phyloP scores from a whole-genome alignment of 345 rosid species.

The Isatis tinctoria region DNA sequence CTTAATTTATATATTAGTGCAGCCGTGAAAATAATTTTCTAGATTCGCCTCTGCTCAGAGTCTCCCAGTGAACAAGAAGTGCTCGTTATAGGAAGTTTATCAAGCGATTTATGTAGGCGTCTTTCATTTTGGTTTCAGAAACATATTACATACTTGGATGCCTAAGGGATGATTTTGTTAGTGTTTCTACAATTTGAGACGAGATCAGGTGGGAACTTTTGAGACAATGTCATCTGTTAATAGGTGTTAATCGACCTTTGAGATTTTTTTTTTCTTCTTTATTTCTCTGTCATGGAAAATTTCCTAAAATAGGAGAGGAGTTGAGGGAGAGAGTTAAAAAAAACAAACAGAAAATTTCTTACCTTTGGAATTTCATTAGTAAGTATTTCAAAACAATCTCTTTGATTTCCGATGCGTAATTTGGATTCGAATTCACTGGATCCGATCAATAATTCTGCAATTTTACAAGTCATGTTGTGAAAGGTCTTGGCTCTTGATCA shows the following conservation, averaged over 20 bases:
- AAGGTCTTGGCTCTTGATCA: slow-evolving; percentile 1
- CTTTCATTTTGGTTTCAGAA: not conserved
- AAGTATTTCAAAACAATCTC: not conserved
- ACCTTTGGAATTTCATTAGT: not conserved
- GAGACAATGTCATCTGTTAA: slow-evolving; percentile 10
- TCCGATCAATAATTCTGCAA: not conserved
- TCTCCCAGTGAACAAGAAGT: no score
- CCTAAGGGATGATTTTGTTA: not conserved
- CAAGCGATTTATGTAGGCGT: not conserved
- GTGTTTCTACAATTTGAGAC: not conserved
- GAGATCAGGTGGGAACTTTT: not conserved
- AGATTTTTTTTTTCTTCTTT: not conserved
- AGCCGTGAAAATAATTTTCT: no score
- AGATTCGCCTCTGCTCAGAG: no score
- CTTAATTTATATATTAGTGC: no score
- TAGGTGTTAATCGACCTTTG: slow-evolving; percentile 4
- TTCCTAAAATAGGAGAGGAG: slow-evolving; percentile 22
- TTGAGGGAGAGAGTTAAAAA: not conserved
- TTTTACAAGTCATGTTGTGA: not conserved
- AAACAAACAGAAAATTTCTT: slow-evolving; percentile 12
- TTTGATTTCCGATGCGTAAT: not conserved
- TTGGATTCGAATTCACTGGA: not conserved
- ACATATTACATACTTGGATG: not conserved
- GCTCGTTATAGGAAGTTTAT: not conserved
- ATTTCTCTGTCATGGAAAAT: slow-evolving; percentile 3